A percentile compares a stretch with the other conserved stretches of the same genome.
Evolutionary conservation across 768 basidiomycete genomes (phyloP).

Genomic region (Mycena belliarum): DNA sequence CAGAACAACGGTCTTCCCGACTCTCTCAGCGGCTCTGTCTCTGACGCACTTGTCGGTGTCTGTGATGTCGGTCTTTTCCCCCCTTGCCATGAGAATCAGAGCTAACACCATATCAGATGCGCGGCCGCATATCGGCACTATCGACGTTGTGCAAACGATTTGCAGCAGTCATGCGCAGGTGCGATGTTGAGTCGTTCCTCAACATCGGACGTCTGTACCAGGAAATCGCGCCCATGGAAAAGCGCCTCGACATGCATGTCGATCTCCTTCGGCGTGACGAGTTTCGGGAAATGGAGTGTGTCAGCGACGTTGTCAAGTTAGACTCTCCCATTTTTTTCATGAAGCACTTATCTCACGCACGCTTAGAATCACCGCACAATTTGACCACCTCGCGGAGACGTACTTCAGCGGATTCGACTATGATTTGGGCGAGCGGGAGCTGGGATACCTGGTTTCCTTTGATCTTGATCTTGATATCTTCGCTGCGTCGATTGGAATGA

Average conservation of each 20-base stretch:
- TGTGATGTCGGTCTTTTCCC: slow-evolving; percentile 68
- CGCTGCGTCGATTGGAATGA: slow-evolving; percentile 85
- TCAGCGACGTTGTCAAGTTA: slow-evolving; percentile 84
- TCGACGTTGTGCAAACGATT: slow-evolving; percentile 89
- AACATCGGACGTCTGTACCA: slow-evolving; percentile 79
- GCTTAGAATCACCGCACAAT: slow-evolving; percentile 86
- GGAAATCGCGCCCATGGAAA: slow-evolving; percentile 88
- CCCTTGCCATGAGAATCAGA: neutral
- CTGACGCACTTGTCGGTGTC: slow-evolving; percentile 87
- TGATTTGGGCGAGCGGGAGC: slow-evolving; percentile 87
- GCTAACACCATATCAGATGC: slow-evolving; percentile 54
- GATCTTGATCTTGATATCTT: slow-evolving; percentile 95
- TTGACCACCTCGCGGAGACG: slow-evolving; percentile 88
- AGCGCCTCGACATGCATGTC: slow-evolving; percentile 89
- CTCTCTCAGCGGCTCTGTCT: slow-evolving; percentile 76
- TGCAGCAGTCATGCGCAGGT: slow-evolving; percentile 76
- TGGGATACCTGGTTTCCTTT: slow-evolving; percentile 77
- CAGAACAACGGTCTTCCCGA: slow-evolving; percentile 85
- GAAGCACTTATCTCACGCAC: neutral
- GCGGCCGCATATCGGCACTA: slow-evolving; percentile 78
- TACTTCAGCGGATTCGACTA: slow-evolving; percentile 83
- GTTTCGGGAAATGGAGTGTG: slow-evolving; percentile 93
- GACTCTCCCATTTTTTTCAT: too few species aligned
- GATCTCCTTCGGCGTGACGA: slow-evolving; percentile 83
- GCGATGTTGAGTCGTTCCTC: slow-evolving; percentile 84